phyloP scores from a whole-genome alignment of 2,329 filamentous ascomycete genomes.

The Calonectria naviculata region DNA sequence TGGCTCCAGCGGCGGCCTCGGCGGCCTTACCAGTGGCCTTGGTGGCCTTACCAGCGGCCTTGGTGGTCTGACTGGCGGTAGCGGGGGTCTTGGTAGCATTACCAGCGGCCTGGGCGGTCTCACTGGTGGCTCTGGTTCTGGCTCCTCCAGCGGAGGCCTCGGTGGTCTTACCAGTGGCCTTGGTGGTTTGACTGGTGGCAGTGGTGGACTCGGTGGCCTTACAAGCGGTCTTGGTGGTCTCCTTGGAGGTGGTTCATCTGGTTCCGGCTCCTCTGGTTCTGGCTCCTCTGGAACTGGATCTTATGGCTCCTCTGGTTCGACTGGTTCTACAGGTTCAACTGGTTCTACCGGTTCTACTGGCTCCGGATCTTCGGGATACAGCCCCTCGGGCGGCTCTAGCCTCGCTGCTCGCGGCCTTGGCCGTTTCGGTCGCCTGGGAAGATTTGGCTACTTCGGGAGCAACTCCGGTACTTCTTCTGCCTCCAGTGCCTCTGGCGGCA shows the following conservation, averaged over 20 bases:
- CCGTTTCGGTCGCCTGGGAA: neutral
- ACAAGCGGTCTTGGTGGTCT: neutral
- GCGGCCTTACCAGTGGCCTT: neutral
- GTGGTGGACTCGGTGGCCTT: neutral
- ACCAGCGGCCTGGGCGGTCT: neutral
- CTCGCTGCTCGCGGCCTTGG: neutral
- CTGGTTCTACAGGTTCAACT: neutral
- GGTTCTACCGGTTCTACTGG: neutral
- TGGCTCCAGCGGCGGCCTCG: neutral
- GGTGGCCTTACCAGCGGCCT: neutral
- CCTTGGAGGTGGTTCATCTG: neutral
- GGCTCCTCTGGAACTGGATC: neutral
- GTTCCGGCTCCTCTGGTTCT: neutral
- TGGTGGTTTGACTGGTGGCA: neutral
- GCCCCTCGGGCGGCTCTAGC: neutral
- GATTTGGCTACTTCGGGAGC: neutral
- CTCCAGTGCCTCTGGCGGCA: constrained; percentile 12
- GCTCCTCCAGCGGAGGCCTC: neutral
- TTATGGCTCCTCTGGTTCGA: neutral
- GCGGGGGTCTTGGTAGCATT: neutral
- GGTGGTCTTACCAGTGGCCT: neutral
- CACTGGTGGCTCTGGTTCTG: neutral
- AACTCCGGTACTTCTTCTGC: neutral
- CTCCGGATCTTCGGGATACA: neutral
- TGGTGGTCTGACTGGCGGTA: neutral